Percentiles rank a stretch among this genome's conserved stretches.
Evolutionary conservation across 768 basidiomycete species (phyloP).

Genomic region (Cantharellus anzutake): DNA sequence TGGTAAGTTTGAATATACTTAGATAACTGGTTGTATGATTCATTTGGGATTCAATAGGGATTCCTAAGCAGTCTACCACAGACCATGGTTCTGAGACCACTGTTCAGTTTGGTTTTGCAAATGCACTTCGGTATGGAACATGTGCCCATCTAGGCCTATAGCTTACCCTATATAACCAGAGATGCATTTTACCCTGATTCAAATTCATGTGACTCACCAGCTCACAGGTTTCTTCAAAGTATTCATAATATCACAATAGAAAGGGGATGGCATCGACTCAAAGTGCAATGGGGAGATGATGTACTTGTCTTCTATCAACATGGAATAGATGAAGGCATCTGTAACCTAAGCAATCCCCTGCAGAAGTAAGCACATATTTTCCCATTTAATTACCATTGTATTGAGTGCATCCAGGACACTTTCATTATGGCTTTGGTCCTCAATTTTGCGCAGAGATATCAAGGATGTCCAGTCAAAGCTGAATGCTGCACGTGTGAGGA

Average conservation of each 20-base stretch:
- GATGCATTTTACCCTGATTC: slow-evolving; percentile 12
- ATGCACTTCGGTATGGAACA: slow-evolving; percentile 16
- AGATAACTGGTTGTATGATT: too few species aligned
- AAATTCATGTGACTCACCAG: slow-evolving; percentile 12
- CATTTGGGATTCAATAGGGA: too few species aligned
- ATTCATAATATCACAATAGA: slow-evolving; percentile 19
- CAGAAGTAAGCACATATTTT: slow-evolving; percentile 15
- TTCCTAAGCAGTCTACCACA: slow-evolving; percentile 19
- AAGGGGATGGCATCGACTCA: slow-evolving; percentile 18
- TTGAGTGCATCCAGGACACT: slow-evolving; percentile 10
- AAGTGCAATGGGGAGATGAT: slow-evolving; percentile 19
- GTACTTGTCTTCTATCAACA: slow-evolving; percentile 11
- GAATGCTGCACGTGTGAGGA: slow-evolving; percentile 16
- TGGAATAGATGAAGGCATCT: slow-evolving; percentile 3
- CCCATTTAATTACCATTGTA: not conserved
- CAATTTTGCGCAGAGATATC: slow-evolving; percentile 14
- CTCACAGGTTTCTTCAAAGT: slow-evolving; percentile 18
- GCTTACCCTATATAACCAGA: not conserved
- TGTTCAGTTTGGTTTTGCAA: slow-evolving; percentile 16
- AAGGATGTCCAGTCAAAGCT: slow-evolving; percentile 10
- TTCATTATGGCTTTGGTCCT: slow-evolving; percentile 18
- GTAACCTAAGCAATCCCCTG: slow-evolving; percentile 12
- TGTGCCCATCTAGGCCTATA: not conserved
- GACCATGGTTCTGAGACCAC: slow-evolving; percentile 24
- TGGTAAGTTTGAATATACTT: too few species aligned